Evolutionary conservation across 2,329 filamentous ascomycete genomes (phyloP).

Genomic region (Madurella fahalii): DNA sequence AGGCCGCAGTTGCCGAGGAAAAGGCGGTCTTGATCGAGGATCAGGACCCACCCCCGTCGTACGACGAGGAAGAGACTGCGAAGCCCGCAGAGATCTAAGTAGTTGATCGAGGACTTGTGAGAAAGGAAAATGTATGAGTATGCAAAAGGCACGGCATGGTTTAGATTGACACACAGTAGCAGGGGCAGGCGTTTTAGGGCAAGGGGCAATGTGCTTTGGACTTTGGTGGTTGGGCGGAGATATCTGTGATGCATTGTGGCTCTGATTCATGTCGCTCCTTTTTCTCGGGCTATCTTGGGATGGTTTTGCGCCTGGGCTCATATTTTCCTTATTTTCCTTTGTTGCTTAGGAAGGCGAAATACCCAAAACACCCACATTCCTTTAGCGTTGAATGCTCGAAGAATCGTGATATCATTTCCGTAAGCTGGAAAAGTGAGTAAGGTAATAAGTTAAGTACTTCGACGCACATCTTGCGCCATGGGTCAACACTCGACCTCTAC

Average conservation of each 20-base stretch:
- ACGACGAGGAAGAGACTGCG: slow-evolving; percentile 20
- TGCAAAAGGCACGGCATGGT: not conserved
- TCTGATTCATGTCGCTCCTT: not conserved
- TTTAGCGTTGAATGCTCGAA: not conserved
- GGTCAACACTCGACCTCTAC: no score
- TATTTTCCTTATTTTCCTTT: not conserved
- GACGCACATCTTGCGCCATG: no score
- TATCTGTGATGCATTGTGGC: not conserved
- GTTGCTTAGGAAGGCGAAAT: slow-evolving; percentile 1
- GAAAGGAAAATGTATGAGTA: not conserved
- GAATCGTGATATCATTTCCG: no score
- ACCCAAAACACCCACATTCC: slow-evolving; percentile 3
- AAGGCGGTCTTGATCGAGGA: slow-evolving; percentile 48
- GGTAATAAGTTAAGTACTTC: no score
- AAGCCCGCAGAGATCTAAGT: slow-evolving; percentile 14
- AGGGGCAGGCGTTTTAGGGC: not conserved
- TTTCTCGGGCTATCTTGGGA: not conserved
- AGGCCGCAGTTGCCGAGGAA: slow-evolving; percentile 37
- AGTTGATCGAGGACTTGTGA: not conserved
- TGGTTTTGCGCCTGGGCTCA: not conserved
- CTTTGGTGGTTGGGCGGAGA: not conserved
- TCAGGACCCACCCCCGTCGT: slow-evolving; percentile 31
- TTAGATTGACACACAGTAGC: not conserved
- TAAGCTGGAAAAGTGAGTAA: not conserved
- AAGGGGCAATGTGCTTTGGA: not conserved